Percentiles rank a stretch among this genome's conserved stretches.
Conservation (phyloP, 2,329 filamentous ascomycete species). For the Harringtonia aguacate region DNA sequence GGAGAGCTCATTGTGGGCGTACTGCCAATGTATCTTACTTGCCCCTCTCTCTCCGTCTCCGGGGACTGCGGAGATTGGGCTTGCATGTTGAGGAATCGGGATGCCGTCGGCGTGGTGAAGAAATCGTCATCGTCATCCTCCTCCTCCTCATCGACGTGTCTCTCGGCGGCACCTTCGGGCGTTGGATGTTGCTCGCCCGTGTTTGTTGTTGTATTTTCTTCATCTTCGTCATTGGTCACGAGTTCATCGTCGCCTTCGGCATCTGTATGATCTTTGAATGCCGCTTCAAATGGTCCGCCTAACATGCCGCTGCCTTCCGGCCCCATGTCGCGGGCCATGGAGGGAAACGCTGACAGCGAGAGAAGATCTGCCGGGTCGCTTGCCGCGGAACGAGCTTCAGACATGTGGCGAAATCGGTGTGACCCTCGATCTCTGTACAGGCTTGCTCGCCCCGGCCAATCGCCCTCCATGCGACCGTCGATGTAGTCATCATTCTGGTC, state of each 20-base stretch:
- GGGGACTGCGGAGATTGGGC: conserved; percentile 11
- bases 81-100: conserved; percentile 9
- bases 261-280: conserved; percentile 57
- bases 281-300: conserved; percentile 19
- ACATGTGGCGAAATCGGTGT: conserved; percentile 37
- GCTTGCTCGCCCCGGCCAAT: conserved; percentile 43
- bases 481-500: conserved; percentile 50
- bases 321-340: conserved; percentile 3
- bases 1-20: conserved; percentile 1
- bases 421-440: conserved; percentile 31
- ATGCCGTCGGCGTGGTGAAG: conserved; percentile 40
- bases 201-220: conserved; percentile 17
- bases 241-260: conserved; percentile 85
- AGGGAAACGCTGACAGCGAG: conserved; percentile 33
- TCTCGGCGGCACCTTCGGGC: conserved; percentile 56
- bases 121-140: conserved; percentile 36
- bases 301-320: background rate
- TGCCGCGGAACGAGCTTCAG: conserved; percentile 47
- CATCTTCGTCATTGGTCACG: conserved; percentile 68
- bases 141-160: conserved; percentile 21
- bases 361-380: conserved; percentile 55
- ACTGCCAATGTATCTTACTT: background rate
- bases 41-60: background rate
- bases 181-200: conserved; percentile 2
- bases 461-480: conserved; percentile 30